Base-by-base conservation (phyloP, 768 basidiomycete species). In the Podaxis sp. region DNA sequence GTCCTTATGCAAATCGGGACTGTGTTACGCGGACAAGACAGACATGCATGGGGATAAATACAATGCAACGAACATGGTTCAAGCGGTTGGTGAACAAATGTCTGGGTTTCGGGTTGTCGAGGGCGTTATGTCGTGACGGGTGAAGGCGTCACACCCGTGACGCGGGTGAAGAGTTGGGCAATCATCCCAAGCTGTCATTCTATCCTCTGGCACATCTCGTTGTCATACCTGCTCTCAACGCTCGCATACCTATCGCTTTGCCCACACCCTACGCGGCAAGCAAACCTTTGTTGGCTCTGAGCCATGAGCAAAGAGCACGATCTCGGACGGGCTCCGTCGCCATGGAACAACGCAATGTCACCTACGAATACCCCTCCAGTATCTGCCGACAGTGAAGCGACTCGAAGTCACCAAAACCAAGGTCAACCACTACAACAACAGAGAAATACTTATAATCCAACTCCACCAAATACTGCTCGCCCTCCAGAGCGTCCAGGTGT, bases 401-500 rank as follows among this genome's bases (percentile, higher is more conserved):
- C 65, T 71, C 59, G 72, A 67, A 59, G 41, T 49, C 66, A 65
- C 37, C 71, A 65, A 43, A 56, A 59, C 57, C 66, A 63, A 41
- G 27, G 55, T 9, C 69, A 70, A 58, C 33, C 12, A 52, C 40
- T 59, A 25, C 29, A 40, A 38, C 66, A 70, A 41, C 61, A 61
- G 17, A 65, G 70, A 55, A 63, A 66, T 52, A 75, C 78, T 53
- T 67, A 73, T 64, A 75, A 77, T 63, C 72, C 76, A 8, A 74
- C 78, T 27, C 72, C 79, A 17, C 55, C 71, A 7, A 74, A 67
- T 60, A 63, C 79, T 55, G 58, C 76, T 55, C 77, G 79, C 36
- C 67, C 78, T 19, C 74, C 80, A 64, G 85, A 85, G 67, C 85
- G 87, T 47, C 78, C 84, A 33, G 68, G 77, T 68, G 69, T 82